Conservation (phyloP, 176 grass and related monocot genomes). For the Eremochloa ophiuroides region DNA sequence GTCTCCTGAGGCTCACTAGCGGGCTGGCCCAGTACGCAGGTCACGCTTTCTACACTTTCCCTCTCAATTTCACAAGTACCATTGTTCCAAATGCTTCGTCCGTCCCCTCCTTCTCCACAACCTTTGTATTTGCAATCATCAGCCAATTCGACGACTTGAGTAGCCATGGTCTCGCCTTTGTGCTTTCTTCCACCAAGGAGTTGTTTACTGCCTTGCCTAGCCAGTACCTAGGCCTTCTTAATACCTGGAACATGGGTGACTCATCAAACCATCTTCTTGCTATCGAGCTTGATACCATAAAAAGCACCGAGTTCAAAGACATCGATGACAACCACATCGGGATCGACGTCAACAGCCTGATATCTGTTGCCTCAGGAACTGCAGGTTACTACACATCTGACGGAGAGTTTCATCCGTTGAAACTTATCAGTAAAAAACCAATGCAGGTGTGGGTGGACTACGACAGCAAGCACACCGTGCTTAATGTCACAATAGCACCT, state of each 20-base stretch:
- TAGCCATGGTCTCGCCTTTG: conserved; percentile 34
- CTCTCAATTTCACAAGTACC: conserved; percentile 8
- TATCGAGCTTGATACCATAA: no score
- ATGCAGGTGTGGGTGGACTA: conserved; percentile 51
- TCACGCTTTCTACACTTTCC: conserved; percentile 34
- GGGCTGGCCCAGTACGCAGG: background rate
- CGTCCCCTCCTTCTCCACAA: conserved; percentile 38
- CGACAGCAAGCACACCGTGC: background rate
- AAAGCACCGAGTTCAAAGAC: no score
- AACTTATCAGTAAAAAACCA: background rate
- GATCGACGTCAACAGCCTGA: no score
- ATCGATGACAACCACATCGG: no score
- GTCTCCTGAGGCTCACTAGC: conserved; percentile 36
- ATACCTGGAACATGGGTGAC: no score
- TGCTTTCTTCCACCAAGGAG: background rate
- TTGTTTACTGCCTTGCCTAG: background rate
- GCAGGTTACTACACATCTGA: conserved; percentile 13
- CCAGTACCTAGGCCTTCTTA: no score
- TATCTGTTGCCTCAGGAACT: background rate
- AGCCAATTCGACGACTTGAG: background rate
- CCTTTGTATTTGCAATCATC: conserved; percentile 35
- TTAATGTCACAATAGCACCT: conserved; percentile 29
- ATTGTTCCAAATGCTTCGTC: background rate
- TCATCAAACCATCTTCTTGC: no score
- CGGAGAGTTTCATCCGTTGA: background rate